These are phyloP conservation scores for Ophiostoma ulmi DNA, from an alignment of 2,329 filamentous ascomycete genomes.

Conservation along the genomic window DNA sequence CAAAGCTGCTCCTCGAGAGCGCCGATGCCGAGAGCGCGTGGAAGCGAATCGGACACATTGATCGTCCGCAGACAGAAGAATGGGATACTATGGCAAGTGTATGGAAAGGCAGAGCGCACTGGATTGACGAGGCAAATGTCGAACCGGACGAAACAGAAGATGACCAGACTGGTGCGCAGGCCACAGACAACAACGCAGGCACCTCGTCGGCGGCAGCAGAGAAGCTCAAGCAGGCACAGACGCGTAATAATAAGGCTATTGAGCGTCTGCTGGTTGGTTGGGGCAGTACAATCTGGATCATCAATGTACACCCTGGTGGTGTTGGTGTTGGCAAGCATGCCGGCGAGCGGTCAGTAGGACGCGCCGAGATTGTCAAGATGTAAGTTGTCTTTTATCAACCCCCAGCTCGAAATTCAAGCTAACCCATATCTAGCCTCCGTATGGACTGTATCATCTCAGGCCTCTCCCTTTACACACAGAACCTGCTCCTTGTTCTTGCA, in stretches of 20 bases:
- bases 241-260: slow-evolving; percentile 45
- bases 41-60: slow-evolving; percentile 90
- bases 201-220: slow-evolving; percentile 41
- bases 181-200: slow-evolving; percentile 17
- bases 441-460: slow-evolving; percentile 98
- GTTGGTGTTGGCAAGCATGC: slow-evolving; percentile 59
- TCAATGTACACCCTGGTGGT: slow-evolving; percentile 80
- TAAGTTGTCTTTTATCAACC: slow-evolving; percentile 38
- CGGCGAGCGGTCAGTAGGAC: slow-evolving; percentile 67
- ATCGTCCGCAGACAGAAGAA: slow-evolving; percentile 75
- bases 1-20: slow-evolving; percentile 72
- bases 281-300: slow-evolving; percentile 94
- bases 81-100: slow-evolving; percentile 97
- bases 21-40: slow-evolving; percentile 77
- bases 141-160: slow-evolving; percentile 61
- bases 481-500: slow-evolving; percentile 82
- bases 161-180: background rate
- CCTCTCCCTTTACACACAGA: slow-evolving; percentile 92
- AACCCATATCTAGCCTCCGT: slow-evolving; percentile 56
- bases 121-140: slow-evolving; percentile 82
- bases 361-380: slow-evolving; percentile 89
- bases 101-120: slow-evolving; percentile 88
- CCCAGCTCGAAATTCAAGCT: background rate
- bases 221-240: slow-evolving; percentile 46
- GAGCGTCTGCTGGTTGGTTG: slow-evolving; percentile 90